phyloP scores from a whole-genome alignment of 2,329 filamentous ascomycete species.

The Penicillium capsulatum region DNA sequence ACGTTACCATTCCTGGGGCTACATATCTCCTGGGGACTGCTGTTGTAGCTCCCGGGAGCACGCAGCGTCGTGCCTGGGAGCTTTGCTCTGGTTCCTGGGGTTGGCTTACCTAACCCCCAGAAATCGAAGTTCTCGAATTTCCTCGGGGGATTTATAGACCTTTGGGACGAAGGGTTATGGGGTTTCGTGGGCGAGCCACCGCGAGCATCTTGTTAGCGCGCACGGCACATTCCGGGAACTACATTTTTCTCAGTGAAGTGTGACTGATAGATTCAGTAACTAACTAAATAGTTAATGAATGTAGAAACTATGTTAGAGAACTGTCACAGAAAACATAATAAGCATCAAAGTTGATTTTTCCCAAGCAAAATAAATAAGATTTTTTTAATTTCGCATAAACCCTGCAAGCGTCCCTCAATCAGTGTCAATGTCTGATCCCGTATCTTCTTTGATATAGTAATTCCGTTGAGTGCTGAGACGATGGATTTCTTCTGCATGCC shows the following conservation, averaged over 20 bases:
- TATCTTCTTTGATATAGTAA: slow-evolving; percentile 3
- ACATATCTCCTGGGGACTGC: neutral
- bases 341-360: slow-evolving; percentile 1
- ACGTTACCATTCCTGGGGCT: neutral
- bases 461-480: slow-evolving; percentile 2
- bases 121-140: neutral
- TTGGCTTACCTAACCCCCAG: neutral
- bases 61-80: neutral
- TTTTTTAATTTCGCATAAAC: neutral
- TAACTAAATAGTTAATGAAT: slow-evolving; percentile 2
- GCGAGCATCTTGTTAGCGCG: no score
- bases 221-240: no score
- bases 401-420: slow-evolving; percentile 4
- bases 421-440: slow-evolving; percentile 6
- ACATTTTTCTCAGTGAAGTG: no score
- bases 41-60: neutral
- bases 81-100: neutral
- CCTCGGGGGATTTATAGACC: no score
- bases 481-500: slow-evolving; percentile 11
- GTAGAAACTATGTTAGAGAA: slow-evolving; percentile 6
- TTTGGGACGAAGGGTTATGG: no score
- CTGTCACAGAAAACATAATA: slow-evolving; percentile 1
- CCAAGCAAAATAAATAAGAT: neutral
- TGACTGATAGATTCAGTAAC: no score
- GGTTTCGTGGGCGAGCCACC: no score